Percentiles rank a stretch among this genome's conserved stretches.
These are phyloP conservation scores for Blastobotrys petasosporus DNA, from an alignment of 1,139 yeast species.

Conservation along the genomic window DNA sequence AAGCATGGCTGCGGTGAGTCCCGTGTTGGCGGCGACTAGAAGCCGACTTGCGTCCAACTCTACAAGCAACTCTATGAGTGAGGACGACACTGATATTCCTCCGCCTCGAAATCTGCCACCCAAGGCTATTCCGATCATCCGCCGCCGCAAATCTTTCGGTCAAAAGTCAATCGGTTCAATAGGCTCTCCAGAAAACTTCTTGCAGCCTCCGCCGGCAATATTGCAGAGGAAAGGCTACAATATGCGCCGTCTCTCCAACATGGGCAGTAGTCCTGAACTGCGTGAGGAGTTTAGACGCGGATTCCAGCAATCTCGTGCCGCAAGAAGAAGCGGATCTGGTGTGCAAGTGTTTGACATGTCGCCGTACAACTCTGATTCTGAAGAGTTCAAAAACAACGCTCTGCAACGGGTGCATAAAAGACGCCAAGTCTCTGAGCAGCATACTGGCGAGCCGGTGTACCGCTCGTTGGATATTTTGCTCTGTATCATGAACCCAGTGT, in stretches of 20 bases:
- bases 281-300: slow-evolving; percentile 24
- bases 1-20: neutral
- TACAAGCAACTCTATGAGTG: too few species aligned
- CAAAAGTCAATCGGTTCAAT: too few species aligned
- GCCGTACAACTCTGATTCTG: slow-evolving; percentile 66
- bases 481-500: slow-evolving; percentile 84
- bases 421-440: slow-evolving; percentile 46
- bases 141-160: too few species aligned
- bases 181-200: too few species aligned
- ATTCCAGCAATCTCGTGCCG: slow-evolving; percentile 19
- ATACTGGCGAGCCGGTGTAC: slow-evolving; percentile 28
- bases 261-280: slow-evolving; percentile 29
- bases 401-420: slow-evolving; percentile 50
- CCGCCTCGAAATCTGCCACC: too few species aligned
- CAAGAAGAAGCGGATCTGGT: slow-evolving; percentile 1
- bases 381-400: slow-evolving; percentile 51
- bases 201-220: too few species aligned
- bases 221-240: neutral
- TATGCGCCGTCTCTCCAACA: slow-evolving; percentile 22
- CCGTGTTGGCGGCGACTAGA: neutral
- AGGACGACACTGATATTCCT: too few species aligned
- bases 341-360: slow-evolving; percentile 43
- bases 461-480: slow-evolving; percentile 57
- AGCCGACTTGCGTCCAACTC: too few species aligned
- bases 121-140: too few species aligned